These are phyloP conservation scores for Nakazawaea ernobii DNA, from an alignment of 805 yeast species.

Conservation along the genomic window DNA sequence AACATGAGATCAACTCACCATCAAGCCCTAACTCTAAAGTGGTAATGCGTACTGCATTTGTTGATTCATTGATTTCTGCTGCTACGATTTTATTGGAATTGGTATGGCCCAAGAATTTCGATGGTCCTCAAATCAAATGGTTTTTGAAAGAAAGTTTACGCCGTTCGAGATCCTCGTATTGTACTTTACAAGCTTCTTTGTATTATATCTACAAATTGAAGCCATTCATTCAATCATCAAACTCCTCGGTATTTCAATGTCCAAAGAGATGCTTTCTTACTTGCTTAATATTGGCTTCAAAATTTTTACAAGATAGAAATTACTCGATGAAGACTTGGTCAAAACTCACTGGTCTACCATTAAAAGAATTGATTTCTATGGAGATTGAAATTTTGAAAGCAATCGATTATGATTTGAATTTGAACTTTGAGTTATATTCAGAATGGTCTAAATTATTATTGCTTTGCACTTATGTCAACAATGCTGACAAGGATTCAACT, in stretches of 20 bases:
- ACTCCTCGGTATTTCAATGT: slow-evolving; percentile 26
- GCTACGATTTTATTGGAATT: slow-evolving; percentile 6
- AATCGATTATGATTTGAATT: slow-evolving; percentile 52
- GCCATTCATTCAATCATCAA: slow-evolving; percentile 12
- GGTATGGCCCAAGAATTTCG: slow-evolving; percentile 8
- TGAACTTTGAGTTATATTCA: slow-evolving; percentile 22
- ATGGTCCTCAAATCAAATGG: slow-evolving; percentile 25
- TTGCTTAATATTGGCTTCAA: slow-evolving; percentile 65
- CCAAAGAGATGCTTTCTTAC: slow-evolving; percentile 66
- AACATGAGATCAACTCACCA: neutral
- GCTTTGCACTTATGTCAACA: slow-evolving; percentile 7
- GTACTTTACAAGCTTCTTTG: slow-evolving; percentile 60
- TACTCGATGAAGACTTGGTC: slow-evolving; percentile 70
- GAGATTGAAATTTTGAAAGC: slow-evolving; percentile 50
- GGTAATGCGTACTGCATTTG: slow-evolving; percentile 10
- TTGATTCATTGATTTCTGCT: slow-evolving; percentile 12
- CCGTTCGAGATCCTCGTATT: slow-evolving; percentile 53
- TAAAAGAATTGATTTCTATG: slow-evolving; percentile 37
- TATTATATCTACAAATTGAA: slow-evolving; percentile 53
- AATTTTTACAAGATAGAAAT: slow-evolving; percentile 68
- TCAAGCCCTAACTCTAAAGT: neutral
- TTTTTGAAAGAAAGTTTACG: slow-evolving; percentile 25
- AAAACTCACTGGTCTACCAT: slow-evolving; percentile 59
- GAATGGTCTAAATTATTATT: slow-evolving; percentile 9
- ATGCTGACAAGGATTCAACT: neutral